Base-by-base conservation (phyloP, 495 filamentous ascomycete species). In the Podospora bellae-mahoneyi region DNA sequence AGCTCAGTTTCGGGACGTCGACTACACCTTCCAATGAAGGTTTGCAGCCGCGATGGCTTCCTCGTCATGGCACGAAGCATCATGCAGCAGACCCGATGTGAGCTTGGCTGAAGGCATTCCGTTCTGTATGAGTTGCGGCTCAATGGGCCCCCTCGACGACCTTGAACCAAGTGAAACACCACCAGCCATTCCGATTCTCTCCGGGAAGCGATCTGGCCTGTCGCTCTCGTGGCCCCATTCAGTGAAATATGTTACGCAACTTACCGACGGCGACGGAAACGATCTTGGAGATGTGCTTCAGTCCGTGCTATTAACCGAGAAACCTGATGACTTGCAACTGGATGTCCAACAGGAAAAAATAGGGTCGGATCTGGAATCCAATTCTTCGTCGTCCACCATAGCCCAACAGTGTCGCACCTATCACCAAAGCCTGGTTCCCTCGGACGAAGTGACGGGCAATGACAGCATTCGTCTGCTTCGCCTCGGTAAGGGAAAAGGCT, bases 41-140 rank as follows among this genome's bases (percentile, higher is more conserved):
- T 48, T 48, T 13, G 39, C 9, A 48, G n/a, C 10, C 61, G 10
- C 18, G 19, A 63, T 63, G 61, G 30, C n/a, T 9, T 63, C 32
- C 18, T 19, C 16, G 23, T 70, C 71, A 7, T 70, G 68, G 71
- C 71, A 72, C 44, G 64, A 69, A n/a, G 26, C 28, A 2, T 64
- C 68, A 28, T 70, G 71, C 27, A 54, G 30, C 39, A 68, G 71
- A n/a, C 64, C 68, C 26, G 71, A 72, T 61, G 71, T 70, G 26
- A 57, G 26, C 30, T 58, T 70, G 26, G 44, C 64, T 10, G 71
- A 68, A 26, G 54, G 58, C 9, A 63, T 54, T 4, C 68, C 65
- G 15, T 70, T 68, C 30, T 72, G 71, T 58, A 72, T 72, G 71
- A 70, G 71, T 58, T 72, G 71, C 62, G 71, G 68, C 62, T 67